Conservation (phyloP, 176 grass and related monocot species). For the Melocanna baccifera region DNA sequence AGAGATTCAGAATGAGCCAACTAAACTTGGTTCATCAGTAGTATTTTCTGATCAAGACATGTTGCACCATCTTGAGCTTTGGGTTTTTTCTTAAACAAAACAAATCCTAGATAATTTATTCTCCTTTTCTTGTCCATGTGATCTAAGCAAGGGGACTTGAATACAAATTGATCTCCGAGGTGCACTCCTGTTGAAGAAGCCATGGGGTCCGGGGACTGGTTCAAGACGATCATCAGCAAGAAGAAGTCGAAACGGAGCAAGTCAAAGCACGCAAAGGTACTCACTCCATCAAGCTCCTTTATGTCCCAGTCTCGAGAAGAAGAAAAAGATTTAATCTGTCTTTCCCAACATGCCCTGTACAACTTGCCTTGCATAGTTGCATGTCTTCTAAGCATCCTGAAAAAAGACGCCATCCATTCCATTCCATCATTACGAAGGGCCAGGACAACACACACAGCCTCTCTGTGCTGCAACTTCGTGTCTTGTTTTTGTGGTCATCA, state of each 20-base stretch:
- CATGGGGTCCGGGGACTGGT: slow-evolving; percentile 91
- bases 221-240: slow-evolving; percentile 83
- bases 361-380: slow-evolving; percentile 14
- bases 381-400: slow-evolving; percentile 50
- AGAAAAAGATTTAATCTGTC: not conserved
- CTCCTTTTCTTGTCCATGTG: slow-evolving; percentile 17
- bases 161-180: slow-evolving; percentile 18
- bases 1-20: slow-evolving; percentile 15
- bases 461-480: slow-evolving; percentile 19
- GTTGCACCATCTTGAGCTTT: slow-evolving; percentile 14
- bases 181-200: slow-evolving; percentile 24
- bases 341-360: slow-evolving; percentile 18
- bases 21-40: not conserved
- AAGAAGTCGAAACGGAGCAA: slow-evolving; percentile 63
- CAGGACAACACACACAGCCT: slow-evolving; percentile 20
- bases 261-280: slow-evolving; percentile 67
- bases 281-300: not conserved
- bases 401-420: slow-evolving; percentile 36
- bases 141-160: slow-evolving; percentile 21
- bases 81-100: not conserved
- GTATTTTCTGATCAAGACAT: not conserved
- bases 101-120: not conserved
- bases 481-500: slow-evolving; percentile 22
- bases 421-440: slow-evolving; percentile 31
- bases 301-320: not conserved